phyloP scores from a whole-genome alignment of 148 eudicot genomes.

The Rheum nobile region DNA sequence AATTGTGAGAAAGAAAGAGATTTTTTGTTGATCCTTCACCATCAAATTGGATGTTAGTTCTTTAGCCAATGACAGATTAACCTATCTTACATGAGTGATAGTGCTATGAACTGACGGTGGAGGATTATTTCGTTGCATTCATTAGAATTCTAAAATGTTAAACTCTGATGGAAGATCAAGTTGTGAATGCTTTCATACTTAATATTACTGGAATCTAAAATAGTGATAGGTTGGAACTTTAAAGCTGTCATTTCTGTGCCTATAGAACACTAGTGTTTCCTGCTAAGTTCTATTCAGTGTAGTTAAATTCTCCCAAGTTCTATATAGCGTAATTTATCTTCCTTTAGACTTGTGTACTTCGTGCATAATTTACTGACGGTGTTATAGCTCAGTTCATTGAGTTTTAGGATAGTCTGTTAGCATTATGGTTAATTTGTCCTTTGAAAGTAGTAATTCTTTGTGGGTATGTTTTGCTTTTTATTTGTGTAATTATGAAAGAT shows the following conservation, averaged over 20 bases:
- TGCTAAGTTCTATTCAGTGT: neutral
- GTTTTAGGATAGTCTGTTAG: too few relatives aligned
- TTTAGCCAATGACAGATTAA: neutral
- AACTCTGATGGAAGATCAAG: neutral
- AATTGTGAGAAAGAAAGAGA: neutral
- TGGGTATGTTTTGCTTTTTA: too few relatives aligned
- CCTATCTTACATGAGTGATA: neutral
- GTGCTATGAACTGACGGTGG: neutral
- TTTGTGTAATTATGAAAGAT: neutral
- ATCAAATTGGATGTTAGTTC: neutral
- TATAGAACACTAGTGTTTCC: neutral
- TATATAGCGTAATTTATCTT: neutral
- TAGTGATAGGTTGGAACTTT: neutral
- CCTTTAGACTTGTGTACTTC: neutral
- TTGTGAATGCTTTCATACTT: neutral
- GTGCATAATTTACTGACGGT: too few relatives aligned
- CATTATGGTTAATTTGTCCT: too few relatives aligned
- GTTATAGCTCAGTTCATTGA: too few relatives aligned
- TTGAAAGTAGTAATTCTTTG: too few relatives aligned
- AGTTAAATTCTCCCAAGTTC: too few relatives aligned
- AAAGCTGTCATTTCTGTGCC: neutral
- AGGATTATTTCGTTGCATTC: neutral
- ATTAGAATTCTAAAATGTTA: neutral
- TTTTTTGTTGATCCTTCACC: neutral
- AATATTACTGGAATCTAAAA: neutral